phyloP scores from a whole-genome alignment of 2,329 filamentous ascomycete species.

The Aaosphaeria pasadenensis region DNA sequence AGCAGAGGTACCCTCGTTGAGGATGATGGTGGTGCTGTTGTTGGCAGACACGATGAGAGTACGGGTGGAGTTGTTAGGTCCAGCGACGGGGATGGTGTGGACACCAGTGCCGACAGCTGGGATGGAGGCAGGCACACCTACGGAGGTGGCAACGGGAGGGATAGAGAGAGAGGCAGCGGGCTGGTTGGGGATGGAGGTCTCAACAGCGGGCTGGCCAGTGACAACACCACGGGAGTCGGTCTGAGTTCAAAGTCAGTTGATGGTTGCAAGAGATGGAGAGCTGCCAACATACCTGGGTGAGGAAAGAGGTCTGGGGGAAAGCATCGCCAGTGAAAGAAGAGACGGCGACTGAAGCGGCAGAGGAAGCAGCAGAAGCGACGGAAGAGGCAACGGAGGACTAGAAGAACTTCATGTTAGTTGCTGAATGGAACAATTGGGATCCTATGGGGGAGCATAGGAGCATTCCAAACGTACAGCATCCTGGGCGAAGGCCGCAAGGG shows the following conservation, averaged over 20 bases:
- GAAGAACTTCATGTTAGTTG: neutral
- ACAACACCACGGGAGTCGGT: constrained; percentile 35
- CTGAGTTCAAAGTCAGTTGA: constrained; percentile 21
- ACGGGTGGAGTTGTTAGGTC: constrained; percentile 25
- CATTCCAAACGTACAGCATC: neutral
- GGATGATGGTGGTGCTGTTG: constrained; percentile 35
- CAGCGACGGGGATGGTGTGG: constrained; percentile 28
- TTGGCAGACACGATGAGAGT: constrained; percentile 31
- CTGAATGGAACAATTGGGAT: neutral
- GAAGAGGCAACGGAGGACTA: neutral
- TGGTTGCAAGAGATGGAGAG: constrained; percentile 31
- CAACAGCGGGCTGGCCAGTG: constrained; percentile 24
- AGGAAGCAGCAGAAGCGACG: neutral
- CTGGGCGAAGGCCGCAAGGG: constrained; percentile 27
- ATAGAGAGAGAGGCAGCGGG: constrained; percentile 20
- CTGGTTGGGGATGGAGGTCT: constrained; percentile 20
- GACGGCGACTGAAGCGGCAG: neutral
- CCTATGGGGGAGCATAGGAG: constrained; percentile 6
- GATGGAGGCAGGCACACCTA: constrained; percentile 26
- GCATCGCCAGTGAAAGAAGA: constrained; percentile 14
- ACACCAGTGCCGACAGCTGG: constrained; percentile 35
- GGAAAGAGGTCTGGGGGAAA: constrained; percentile 26
- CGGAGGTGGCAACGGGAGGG: constrained; percentile 21
- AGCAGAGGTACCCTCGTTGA: constrained; percentile 9
- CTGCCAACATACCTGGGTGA: constrained; percentile 9